Evolutionary conservation across 352 stramenopile species (phyloP), one percentile per base, ranked within the genome.

Genomic region (Phytopythium ostracodes): DNA sequence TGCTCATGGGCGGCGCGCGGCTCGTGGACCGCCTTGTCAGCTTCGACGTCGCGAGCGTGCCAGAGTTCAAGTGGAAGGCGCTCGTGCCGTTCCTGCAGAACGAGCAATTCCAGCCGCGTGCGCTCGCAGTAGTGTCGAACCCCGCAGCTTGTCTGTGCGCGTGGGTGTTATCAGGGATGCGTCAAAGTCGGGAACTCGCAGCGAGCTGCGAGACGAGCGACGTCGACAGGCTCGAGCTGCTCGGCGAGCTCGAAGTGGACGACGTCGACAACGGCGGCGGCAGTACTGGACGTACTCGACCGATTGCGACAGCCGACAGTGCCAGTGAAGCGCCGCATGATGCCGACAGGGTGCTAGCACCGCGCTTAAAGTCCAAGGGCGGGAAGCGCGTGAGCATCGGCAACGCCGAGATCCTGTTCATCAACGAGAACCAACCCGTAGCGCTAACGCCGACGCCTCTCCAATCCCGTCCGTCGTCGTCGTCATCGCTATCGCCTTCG

Each of bases 1-100:
- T 91, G 72, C 70, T 93, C 18, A 56, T 57, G 2, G 73, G 76
- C n/a, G 78, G 81, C 5, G 62, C 63, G 36, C 66, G 69, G 17
- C 65, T 93, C 1, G 65, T 93, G 20, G 71, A 87, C 25, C 71
- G 77, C 8, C 63, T 91, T 24, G 62, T 72, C 15, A 33, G 12
- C 11, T 72, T 87, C 17, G 69, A 79, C n/a, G 72, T 82, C 5
- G 65, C 59, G 20, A 56, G 50, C 15, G 74, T 87, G 4, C 79
- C 74, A 9, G 53, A 64, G 14, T 92, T 92, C 63, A 92, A 92
- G 66, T 88, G 81, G 78, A 83, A 88, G 60, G 84, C 84, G 20
- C 65, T 93, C 36, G 54, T 77, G 0, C 84, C 84, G 15, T 91
- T 93, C 59, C 56, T 90, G 4, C 70, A 88, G 58, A 91, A 90